phyloP scores from a whole-genome alignment of 352 stramenopile genomes.

The Pythium plurisporium region DNA sequence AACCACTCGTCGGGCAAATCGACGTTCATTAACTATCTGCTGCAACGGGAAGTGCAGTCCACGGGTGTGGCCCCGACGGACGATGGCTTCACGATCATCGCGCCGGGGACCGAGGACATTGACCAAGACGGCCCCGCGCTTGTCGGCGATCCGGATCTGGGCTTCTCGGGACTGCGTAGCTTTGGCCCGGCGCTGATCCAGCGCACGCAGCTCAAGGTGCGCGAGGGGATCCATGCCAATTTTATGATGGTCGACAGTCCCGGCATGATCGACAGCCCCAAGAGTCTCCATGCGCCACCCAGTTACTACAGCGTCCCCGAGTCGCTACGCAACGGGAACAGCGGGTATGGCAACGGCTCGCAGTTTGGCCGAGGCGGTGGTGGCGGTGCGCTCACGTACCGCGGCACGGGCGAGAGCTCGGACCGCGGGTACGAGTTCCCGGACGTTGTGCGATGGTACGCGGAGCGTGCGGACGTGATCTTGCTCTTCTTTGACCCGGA shows the following conservation, averaged over 20 bases:
- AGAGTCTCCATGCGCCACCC: conserved; percentile 48
- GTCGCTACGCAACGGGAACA: conserved; percentile 22
- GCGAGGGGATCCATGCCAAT: conserved; percentile 89
- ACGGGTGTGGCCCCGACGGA: conserved; percentile 99
- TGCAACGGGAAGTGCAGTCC: conserved; percentile 94
- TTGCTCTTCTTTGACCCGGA: conserved; percentile 99
- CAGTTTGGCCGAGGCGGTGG: conserved; percentile 2
- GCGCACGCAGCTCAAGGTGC: conserved; percentile 98
- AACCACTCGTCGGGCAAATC: conserved; percentile 99
- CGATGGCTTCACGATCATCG: conserved; percentile 99
- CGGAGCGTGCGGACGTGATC: conserved; percentile 98
- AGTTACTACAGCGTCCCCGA: conserved; percentile 43
- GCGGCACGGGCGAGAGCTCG: conserved; percentile 45
- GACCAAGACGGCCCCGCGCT: conserved; percentile 95
- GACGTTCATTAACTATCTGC: conserved; percentile 99
- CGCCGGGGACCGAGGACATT: conserved; percentile 92
- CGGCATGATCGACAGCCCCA: conserved; percentile 99
- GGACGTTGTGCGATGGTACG: conserved; percentile 97
- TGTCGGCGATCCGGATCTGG: conserved; percentile 97
- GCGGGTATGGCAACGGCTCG: conserved; percentile 8
- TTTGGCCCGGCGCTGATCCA: conserved; percentile 98
- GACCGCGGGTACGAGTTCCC: conserved; percentile 98
- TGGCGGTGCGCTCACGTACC: conserved; percentile 27
- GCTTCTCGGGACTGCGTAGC: conserved; percentile 93
- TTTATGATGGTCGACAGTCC: conserved; percentile 99